Percentiles rank a stretch among this genome's conserved stretches.
Evolutionary conservation across 2,329 filamentous ascomycete genomes (phyloP).

Genomic region (Leptographium flavum): DNA sequence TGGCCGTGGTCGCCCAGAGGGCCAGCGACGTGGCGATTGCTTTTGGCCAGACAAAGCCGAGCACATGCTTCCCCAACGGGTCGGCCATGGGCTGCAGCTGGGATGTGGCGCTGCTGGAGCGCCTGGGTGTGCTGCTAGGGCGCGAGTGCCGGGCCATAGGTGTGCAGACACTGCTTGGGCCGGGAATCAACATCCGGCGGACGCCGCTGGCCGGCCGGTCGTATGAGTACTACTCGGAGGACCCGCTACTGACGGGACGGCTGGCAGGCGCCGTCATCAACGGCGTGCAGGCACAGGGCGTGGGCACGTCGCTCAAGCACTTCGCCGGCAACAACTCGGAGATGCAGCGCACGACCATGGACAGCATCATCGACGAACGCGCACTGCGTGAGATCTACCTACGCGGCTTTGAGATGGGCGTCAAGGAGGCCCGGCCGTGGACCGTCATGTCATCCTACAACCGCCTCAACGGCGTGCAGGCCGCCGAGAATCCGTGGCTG

Average conservation of each 20-base stretch:
- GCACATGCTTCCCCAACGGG: constrained; percentile 1
- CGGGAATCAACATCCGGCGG: constrained; percentile 28
- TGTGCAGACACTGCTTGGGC: constrained; percentile 52
- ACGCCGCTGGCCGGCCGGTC: constrained; percentile 23
- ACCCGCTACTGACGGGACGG: constrained; percentile 22
- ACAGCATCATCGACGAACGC: constrained; percentile 50
- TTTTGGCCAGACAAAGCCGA: background rate
- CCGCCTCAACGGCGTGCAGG: constrained; percentile 47
- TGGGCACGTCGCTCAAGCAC: constrained; percentile 15
- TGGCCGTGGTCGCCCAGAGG: background rate
- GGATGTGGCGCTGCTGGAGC: background rate
- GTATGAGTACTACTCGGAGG: constrained; percentile 24
- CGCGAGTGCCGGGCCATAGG: constrained; percentile 52
- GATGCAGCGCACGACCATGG: constrained; percentile 49
- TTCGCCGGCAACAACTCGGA: constrained; percentile 61
- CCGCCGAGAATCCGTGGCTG: constrained; percentile 39
- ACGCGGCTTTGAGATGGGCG: constrained; percentile 57
- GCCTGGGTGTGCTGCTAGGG: constrained; percentile 50
- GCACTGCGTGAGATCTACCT: constrained; percentile 56
- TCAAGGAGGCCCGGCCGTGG: constrained; percentile 54
- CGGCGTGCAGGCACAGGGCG: constrained; percentile 1
- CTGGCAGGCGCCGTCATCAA: constrained; percentile 13
- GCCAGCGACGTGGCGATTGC: constrained; percentile 1
- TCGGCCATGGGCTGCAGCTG: constrained; percentile 4
- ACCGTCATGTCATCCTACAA: constrained; percentile 58